A percentile compares a stretch with the other conserved stretches of the same genome.
These are phyloP conservation scores for Hsuehochloa calcarea DNA, from an alignment of 176 grass and related monocot species.

Conservation along the genomic window DNA sequence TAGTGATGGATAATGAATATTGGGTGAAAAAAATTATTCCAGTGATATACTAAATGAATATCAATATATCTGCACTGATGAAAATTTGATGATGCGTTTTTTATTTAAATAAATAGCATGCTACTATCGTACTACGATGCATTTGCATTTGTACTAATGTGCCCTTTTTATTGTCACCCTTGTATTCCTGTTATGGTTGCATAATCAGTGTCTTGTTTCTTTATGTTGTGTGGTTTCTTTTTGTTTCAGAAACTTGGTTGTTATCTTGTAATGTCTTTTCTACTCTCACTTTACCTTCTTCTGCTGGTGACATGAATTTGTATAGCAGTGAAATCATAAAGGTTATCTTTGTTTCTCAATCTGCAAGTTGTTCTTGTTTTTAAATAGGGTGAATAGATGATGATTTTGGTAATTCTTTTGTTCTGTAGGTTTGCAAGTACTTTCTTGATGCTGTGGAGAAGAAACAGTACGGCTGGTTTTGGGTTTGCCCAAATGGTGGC, in stretches of 20 bases:
- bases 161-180: neutral
- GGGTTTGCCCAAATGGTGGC: slow-evolving; percentile 89
- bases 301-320: neutral
- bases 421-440: slow-evolving; percentile 81
- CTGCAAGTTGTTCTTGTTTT: neutral
- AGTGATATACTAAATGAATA: neutral
- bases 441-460: slow-evolving; percentile 98
- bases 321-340: neutral
- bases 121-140: neutral
- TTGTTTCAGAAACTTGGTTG: neutral
- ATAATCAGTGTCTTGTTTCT: neutral
- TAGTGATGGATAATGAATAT: neutral
- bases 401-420: slow-evolving; percentile 24
- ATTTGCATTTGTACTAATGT: neutral
- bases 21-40: neutral
- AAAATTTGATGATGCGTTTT: neutral
- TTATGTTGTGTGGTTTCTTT: neutral
- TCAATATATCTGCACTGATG: neutral
- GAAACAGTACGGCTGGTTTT: slow-evolving; percentile 99
- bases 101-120: neutral
- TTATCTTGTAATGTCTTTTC: neutral
- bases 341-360: neutral
- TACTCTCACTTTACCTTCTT: neutral
- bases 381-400: neutral
- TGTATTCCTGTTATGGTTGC: neutral